These are phyloP conservation scores for Magnolia sinica DNA, from an alignment of 164 flowering plant species.

Conservation along the genomic window DNA sequence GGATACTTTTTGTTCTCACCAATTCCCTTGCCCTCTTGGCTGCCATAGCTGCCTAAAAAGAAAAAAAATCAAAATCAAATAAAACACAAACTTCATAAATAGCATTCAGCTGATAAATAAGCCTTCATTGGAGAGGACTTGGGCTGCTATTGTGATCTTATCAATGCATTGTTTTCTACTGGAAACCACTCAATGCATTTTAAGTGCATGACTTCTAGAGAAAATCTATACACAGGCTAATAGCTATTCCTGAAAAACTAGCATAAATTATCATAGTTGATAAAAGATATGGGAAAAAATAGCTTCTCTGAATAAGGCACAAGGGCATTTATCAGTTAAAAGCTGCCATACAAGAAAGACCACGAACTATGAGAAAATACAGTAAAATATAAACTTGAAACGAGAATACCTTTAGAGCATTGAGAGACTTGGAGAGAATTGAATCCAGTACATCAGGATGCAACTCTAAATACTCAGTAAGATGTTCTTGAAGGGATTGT, in stretches of 20 bases:
- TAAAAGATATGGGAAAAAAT: neutral
- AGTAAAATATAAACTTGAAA: neutral
- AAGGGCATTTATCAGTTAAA: neutral
- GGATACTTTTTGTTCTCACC: constrained; percentile 81
- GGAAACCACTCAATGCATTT: neutral
- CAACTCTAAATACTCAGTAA: constrained; percentile 90
- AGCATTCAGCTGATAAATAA: neutral
- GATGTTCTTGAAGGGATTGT: constrained; percentile 81
- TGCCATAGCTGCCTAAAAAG: constrained; percentile 80
- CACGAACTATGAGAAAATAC: neutral
- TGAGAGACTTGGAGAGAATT: constrained; percentile 80
- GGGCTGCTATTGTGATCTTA: neutral
- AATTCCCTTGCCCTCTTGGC: constrained; percentile 95
- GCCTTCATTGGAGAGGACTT: neutral
- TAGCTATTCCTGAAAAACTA: neutral
- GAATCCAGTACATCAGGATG: constrained; percentile 94
- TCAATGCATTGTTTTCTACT: no score
- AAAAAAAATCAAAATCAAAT: neutral
- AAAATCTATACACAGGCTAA: neutral
- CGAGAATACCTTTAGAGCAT: constrained; percentile 81
- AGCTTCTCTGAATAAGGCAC: neutral
- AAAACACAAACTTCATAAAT: neutral
- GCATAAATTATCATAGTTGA: neutral
- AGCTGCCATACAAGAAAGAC: neutral
- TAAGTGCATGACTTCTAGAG: neutral